These are phyloP conservation scores for Lojkania enalia DNA, from an alignment of 2,329 filamentous ascomycete genomes.

Conservation along the genomic window DNA sequence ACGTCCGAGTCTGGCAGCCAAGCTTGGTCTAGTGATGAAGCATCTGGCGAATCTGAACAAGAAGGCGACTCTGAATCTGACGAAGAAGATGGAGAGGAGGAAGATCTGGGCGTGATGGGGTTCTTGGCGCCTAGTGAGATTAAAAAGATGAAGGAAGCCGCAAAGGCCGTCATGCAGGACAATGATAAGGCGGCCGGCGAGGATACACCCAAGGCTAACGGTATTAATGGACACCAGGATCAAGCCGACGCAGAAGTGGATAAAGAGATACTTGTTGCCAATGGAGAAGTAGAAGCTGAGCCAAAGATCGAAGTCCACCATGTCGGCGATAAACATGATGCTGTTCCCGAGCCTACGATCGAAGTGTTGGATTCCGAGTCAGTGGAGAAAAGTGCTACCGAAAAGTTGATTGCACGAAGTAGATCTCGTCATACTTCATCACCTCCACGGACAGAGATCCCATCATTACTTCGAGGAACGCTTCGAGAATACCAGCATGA, in stretches of 20 bases:
- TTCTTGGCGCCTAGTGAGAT: slow-evolving; percentile 40
- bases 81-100: slow-evolving; percentile 46
- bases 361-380: slow-evolving; percentile 19
- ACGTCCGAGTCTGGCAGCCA: slow-evolving; percentile 40
- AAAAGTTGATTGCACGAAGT: slow-evolving; percentile 17
- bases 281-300: slow-evolving; percentile 1
- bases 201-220: slow-evolving; percentile 25
- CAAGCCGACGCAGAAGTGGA: slow-evolving; percentile 49
- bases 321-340: slow-evolving; percentile 3
- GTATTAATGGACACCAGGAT: slow-evolving; percentile 35
- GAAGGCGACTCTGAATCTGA: slow-evolving; percentile 34
- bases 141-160: slow-evolving; percentile 40
- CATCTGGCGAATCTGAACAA: slow-evolving; percentile 30
- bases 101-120: slow-evolving; percentile 38
- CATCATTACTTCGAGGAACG: slow-evolving; percentile 76
- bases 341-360: slow-evolving; percentile 11
- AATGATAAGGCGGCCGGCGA: slow-evolving; percentile 47
- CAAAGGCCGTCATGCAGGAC: slow-evolving; percentile 30
- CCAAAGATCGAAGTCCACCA: slow-evolving; percentile 14
- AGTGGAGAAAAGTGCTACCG: slow-evolving; percentile 19
- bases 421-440: slow-evolving; percentile 36
- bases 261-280: slow-evolving; percentile 28
- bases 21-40: slow-evolving; percentile 44
- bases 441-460: slow-evolving; percentile 40
- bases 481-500: slow-evolving; percentile 95